Percentiles rank a stretch among this genome's conserved stretches.
These are phyloP conservation scores for Leccinum imitatum DNA, from an alignment of 768 basidiomycete genomes.

Conservation along the genomic window DNA sequence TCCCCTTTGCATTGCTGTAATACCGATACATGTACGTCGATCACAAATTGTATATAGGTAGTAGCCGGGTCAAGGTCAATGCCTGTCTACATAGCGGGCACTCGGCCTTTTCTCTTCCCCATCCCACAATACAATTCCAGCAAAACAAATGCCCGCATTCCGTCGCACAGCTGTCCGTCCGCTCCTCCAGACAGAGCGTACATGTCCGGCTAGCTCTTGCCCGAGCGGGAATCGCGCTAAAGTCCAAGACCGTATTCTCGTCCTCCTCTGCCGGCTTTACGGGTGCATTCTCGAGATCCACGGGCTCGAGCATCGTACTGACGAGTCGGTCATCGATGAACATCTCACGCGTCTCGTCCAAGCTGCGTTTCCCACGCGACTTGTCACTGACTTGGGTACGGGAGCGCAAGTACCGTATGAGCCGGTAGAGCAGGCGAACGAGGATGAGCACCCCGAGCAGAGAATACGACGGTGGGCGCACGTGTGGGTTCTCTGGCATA, in stretches of 20 bases:
- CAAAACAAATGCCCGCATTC: slow-evolving; percentile 91
- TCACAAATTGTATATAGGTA: slow-evolving; percentile 86
- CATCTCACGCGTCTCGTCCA: slow-evolving; percentile 36
- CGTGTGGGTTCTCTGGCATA: slow-evolving; percentile 65
- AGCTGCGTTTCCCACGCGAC: slow-evolving; percentile 35
- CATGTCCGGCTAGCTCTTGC: slow-evolving; percentile 65
- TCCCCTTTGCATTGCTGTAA: slow-evolving; percentile 3
- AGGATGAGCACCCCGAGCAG: slow-evolving; percentile 73
- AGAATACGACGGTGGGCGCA: slow-evolving; percentile 83
- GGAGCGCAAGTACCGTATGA: slow-evolving; percentile 46
- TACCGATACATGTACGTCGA: slow-evolving; percentile 7
- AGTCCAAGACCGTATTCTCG: slow-evolving; percentile 61
- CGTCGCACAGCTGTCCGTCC: slow-evolving; percentile 78
- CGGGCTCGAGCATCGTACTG: slow-evolving; percentile 50
- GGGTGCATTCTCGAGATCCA: slow-evolving; percentile 52
- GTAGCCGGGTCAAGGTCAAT: slow-evolving; percentile 61
- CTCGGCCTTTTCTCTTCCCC: slow-evolving; percentile 89
- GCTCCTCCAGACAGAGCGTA: slow-evolving; percentile 82
- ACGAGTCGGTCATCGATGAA: slow-evolving; percentile 63
- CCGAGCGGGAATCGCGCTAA: slow-evolving; percentile 51
- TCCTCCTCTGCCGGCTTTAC: slow-evolving; percentile 68
- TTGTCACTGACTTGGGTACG: slow-evolving; percentile 26
- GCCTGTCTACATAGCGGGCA: slow-evolving; percentile 86
- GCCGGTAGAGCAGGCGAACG: slow-evolving; percentile 62
- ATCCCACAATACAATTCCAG: slow-evolving; percentile 86